phyloP scores from a whole-genome alignment of 2,329 filamentous ascomycete genomes.

The Stachybotrys chartarum region DNA sequence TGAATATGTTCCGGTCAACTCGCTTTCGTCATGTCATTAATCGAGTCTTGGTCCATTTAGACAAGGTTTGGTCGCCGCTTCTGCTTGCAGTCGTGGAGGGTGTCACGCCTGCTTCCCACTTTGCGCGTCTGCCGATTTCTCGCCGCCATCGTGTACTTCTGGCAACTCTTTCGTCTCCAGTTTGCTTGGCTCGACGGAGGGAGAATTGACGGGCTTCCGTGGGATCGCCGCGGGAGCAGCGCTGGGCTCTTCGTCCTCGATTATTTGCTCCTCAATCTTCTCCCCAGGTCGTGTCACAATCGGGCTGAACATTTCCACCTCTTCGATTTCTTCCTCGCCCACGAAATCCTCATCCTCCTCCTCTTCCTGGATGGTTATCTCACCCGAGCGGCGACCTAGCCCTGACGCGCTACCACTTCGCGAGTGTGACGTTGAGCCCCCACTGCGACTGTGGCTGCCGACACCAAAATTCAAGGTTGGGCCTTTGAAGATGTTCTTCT shows the following conservation, averaged over 20 bases:
- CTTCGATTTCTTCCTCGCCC: slow-evolving; percentile 42
- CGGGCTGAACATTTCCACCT: slow-evolving; percentile 52
- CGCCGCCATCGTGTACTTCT: neutral
- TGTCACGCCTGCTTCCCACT: neutral
- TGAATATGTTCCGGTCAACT: neutral
- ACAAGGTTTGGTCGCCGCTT: neutral
- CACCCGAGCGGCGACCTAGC: slow-evolving; percentile 61
- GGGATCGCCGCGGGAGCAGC: neutral
- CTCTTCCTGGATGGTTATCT: slow-evolving; percentile 66
- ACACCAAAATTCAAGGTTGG: slow-evolving; percentile 56
- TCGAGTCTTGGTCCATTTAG: neutral
- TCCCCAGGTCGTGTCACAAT: slow-evolving; percentile 37
- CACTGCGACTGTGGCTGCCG: slow-evolving; percentile 30
- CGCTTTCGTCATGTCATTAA: slow-evolving; percentile 16
- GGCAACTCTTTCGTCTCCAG: neutral
- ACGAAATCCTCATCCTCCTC: slow-evolving; percentile 41
- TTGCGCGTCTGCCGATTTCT: neutral
- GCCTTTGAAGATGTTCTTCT: slow-evolving; percentile 76
- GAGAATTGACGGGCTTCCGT: neutral
- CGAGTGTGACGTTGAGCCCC: slow-evolving; percentile 33
- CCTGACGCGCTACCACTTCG: slow-evolving; percentile 56
- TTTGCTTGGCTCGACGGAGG: neutral
- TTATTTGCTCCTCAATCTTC: slow-evolving; percentile 38
- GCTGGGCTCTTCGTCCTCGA: slow-evolving; percentile 28
- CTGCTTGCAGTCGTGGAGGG: no score